Conservation (phyloP, 441 rosid species). For the Euphorbia corollata region DNA sequence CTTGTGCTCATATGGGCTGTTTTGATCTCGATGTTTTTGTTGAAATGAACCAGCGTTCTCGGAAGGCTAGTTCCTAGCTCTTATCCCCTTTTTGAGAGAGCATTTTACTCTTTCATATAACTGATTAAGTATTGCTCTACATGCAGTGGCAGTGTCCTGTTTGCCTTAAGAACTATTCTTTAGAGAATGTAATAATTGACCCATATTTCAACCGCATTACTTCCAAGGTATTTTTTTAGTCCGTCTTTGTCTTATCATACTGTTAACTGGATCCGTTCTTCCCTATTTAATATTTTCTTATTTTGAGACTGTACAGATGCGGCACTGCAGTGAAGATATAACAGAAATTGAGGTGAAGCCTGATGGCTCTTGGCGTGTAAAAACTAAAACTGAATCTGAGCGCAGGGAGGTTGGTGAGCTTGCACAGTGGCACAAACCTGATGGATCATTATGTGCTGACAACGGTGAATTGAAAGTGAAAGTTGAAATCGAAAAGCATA, state of each 20-base stretch:
- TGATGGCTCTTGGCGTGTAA: conserved; percentile 97
- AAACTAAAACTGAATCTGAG: conserved; percentile 67
- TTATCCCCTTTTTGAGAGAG: neutral
- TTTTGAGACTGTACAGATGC: conserved; percentile 45
- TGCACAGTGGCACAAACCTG: conserved; percentile 72
- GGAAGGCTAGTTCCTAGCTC: conserved; percentile 61
- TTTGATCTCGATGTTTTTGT: conserved; percentile 97
- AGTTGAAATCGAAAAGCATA: conserved; percentile 42
- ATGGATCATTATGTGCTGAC: conserved; percentile 49
- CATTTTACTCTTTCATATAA: neutral
- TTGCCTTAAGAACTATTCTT: conserved; percentile 85
- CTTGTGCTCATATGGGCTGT: conserved; percentile 95
- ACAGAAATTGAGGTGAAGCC: conserved; percentile 91
- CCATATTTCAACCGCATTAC: conserved; percentile 90
- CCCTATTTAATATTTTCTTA: neutral
- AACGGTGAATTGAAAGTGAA: conserved; percentile 39
- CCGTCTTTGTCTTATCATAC: neutral
- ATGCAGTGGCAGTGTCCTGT: conserved; percentile 99
- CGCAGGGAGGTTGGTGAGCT: conserved; percentile 78
- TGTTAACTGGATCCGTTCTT: neutral
- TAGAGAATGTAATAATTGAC: conserved; percentile 78
- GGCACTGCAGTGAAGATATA: conserved; percentile 75
- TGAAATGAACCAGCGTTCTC: conserved; percentile 92
- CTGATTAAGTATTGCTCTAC: conserved; percentile 21
- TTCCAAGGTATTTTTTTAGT: conserved; percentile 47